phyloP scores from a whole-genome alignment of 1,284 basidiomycete species.

The Schizophyllum commune region DNA sequence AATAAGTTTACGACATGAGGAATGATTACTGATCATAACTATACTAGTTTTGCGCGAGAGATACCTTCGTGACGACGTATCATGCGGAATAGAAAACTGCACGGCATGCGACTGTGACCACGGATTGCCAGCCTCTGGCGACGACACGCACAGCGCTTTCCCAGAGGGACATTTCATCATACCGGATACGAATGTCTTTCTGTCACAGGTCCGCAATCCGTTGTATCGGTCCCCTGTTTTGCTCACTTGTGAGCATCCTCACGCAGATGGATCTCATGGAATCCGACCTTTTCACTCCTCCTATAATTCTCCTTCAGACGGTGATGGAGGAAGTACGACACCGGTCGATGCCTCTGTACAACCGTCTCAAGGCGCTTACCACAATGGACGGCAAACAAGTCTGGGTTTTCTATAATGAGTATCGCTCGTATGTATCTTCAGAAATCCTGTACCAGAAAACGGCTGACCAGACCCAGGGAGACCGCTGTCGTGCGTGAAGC shows the following conservation, averaged over 20 bases:
- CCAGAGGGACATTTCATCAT: slow-evolving; percentile 76
- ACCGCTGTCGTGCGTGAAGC: slow-evolving; percentile 70
- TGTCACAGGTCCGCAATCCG: slow-evolving; percentile 68
- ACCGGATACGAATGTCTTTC: slow-evolving; percentile 94
- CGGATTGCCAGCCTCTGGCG: slow-evolving; percentile 44
- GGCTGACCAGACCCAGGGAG: slow-evolving; percentile 45
- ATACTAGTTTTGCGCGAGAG: slow-evolving; percentile 80
- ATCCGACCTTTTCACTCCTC: slow-evolving; percentile 63
- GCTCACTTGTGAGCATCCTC: neutral
- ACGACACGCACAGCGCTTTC: slow-evolving; percentile 43
- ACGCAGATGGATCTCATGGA: slow-evolving; percentile 92
- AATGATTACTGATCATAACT: slow-evolving; percentile 1
- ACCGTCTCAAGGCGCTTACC: slow-evolving; percentile 78
- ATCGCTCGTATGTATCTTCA: slow-evolving; percentile 55
- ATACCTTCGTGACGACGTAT: slow-evolving; percentile 90
- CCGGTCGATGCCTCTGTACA: slow-evolving; percentile 88
- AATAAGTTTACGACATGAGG: neutral
- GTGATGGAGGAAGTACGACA: slow-evolving; percentile 96
- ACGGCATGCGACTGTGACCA: slow-evolving; percentile 41
- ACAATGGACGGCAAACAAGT: slow-evolving; percentile 75
- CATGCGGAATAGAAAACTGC: slow-evolving; percentile 82
- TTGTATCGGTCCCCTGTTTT: neutral
- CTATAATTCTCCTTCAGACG: slow-evolving; percentile 89
- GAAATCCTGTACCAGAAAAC: slow-evolving; percentile 22
- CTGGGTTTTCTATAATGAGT: slow-evolving; percentile 93